Base-by-base conservation (phyloP, 495 filamentous ascomycete species). In the Aspergillus bertholletiae region DNA sequence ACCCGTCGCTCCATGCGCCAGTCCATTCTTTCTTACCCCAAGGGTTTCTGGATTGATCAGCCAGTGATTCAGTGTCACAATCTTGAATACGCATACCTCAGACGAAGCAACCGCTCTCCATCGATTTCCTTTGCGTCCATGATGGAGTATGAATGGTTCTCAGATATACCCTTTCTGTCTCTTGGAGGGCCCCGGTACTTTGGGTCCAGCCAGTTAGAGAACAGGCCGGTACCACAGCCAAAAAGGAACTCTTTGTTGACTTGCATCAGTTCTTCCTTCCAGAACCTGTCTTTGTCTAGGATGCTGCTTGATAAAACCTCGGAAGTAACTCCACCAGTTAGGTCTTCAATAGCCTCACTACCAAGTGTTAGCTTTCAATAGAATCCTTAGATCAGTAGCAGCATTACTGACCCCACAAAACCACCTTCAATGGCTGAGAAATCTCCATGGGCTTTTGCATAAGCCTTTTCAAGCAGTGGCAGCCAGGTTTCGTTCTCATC, bases 401-500 rank as follows among this genome's bases (percentile, higher is more conserved):
- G 34, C 26, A 49, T 8, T 12, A 20, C 67, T 41, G 68, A 83
- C 79, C 84, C 90, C 18, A 88, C 87, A 65, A 84, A 92, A 1
- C 92, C 92, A 18, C 91, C 90, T 55, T 93, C 87, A 45, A 96
- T 91, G 1, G 90, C 79, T 11, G 82, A 78, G 61, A 87, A 96
- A 65, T 94, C 89, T 3, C 90, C 91, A 61, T 97, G 93, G 11
- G 91, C 92, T 68, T 97, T 97, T 43, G 93, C 93, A 70, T 94
- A 97, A 0, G 93, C 93, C 69, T 97, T 97, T 64, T 97, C 93
- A 3, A 97, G 80, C 44, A 97, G 72, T 1, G 93, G 93, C 23
- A 97, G 75, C 93, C 93, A 97, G 0, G 91, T 97, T 73, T 97
- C 93, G 63, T 95, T 92, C 22, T 83, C 78, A 62, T 92, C 83